Evolutionary conservation across 2,329 filamentous ascomycete genomes (phyloP), one percentile per base, ranked within the genome.

Genomic region (Monosporascus sp.): DNA sequence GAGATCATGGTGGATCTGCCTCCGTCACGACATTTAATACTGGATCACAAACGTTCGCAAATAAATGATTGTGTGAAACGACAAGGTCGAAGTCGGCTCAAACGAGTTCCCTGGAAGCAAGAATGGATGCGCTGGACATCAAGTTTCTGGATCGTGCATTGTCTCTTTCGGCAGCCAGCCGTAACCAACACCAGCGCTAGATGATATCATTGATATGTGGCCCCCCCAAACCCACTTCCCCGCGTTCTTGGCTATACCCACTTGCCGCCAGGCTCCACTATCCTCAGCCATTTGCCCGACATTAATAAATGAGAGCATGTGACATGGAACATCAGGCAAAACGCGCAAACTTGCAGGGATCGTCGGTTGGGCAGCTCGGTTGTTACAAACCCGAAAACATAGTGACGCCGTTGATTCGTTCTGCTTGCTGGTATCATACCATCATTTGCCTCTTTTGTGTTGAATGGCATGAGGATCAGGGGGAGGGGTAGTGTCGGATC

Each of bases 191-290:
- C 27, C 27, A 31, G 9, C 27, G 1, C 27, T 31, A 11, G 27
- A 11, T 31, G 9, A 11, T n/a, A n/a, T n/a, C n/a, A n/a, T 34
- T 58, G 48, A 60, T 59, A 59, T 56, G 58, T 60, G 56, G n/a
- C n/a, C n/a, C 59, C 59, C 59, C 55, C 59, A 59, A 51, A 48
- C 26, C 52, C 55, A 55, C 53, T 20, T 19, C 45, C n/a, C 47
- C 51, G 48, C 50, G 36, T 49, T 53, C 43, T 53, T 52, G 22
- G 49, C 37, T 22, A n/a, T 24, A 20, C 46, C 58, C 56, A 57
- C 58, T 59, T 60, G 38, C 58, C 56, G 37, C 49, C 19, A 55
- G 1, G 22, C 49, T 56, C 27, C 17, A 55, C 26, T 59, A 59
- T 63, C 53, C 58, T 52, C 22, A 45, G 19, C 43, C 22, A 26